Evolutionary conservation across 768 basidiomycete species (phyloP), one percentile per base, ranked within the genome.

Genomic region (Pleurotus tuber-regium): DNA sequence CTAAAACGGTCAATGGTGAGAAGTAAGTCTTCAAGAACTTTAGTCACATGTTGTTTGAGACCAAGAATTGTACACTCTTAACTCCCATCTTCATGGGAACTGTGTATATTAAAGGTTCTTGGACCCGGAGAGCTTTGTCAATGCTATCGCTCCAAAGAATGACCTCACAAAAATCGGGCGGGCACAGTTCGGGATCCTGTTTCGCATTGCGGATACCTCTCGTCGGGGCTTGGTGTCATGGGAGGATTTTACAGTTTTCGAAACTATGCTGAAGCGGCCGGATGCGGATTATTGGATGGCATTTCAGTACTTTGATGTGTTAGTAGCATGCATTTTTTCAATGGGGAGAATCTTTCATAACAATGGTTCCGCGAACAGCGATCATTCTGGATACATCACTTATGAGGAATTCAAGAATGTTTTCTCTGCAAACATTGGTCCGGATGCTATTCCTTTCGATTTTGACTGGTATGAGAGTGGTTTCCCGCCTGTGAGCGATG

Each of bases 251-350:
- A 86, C 85, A 4, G 87, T 96, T 55, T 99, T 99, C 65, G 89
- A 98, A 74, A 95, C 93, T 14, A 72, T 91, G 56, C 71, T 96
- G 61, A 93, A 98, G 74, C 79, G 90, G 57, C 92, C 96, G 16
- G 96, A 98, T 68, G 96, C 96, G 25, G 94, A 98, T 66, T 95
- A 96, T 68, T 92, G 89, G 80, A 94, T 95, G 69, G 93, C 94
- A 16, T 96, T 96, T 75, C 87, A 90, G 65, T 95, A 91, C 65
- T 97, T 96, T 67, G 94, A 97, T 67, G 88, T 87, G 92, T 94
- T 71, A 65, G 89, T 79, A 8, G 49, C 24, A 25, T n/a, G 4
- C 8, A 25, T 39, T 38, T 53, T 33, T 23, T 19, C 31, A 14
- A 26, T 28, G 19, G 4, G 19, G 14, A 25, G 14, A 14, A 24